These are phyloP conservation scores for Penicillium sp. DNA, from an alignment of 2,329 filamentous ascomycete species.

Conservation along the genomic window DNA sequence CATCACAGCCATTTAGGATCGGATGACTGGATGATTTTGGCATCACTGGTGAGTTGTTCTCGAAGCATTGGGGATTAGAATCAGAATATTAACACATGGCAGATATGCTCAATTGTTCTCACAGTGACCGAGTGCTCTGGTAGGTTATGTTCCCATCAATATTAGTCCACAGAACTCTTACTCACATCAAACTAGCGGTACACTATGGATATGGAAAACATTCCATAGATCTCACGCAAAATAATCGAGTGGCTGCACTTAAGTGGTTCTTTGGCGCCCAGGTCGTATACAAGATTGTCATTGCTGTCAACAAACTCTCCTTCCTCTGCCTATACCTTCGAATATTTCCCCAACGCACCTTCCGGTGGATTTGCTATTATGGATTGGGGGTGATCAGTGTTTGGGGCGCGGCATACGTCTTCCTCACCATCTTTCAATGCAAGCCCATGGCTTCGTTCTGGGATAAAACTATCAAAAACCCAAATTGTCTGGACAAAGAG, in stretches of 20 bases:
- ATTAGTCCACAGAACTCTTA: neutral
- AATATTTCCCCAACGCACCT: conserved; percentile 49
- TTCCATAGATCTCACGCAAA: conserved; percentile 16
- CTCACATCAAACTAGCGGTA: conserved; percentile 18
- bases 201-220: conserved; percentile 33
- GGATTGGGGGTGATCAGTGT: conserved; percentile 15
- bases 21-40: conserved; percentile 27
- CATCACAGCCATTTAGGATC: conserved; percentile 15
- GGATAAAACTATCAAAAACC: conserved; percentile 16
- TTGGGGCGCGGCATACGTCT: conserved; percentile 16
- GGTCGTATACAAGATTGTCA: conserved; percentile 55
- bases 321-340: conserved; percentile 56
- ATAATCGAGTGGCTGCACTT: conserved; percentile 26
- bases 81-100: neutral
- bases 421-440: conserved; percentile 26
- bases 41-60: conserved; percentile 15
- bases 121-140: conserved; percentile 16
- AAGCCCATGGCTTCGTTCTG: conserved; percentile 21
- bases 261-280: conserved; percentile 52
- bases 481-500: conserved; percentile 22
- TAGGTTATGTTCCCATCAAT: neutral
- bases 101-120: conserved; percentile 17
- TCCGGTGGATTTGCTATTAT: conserved; percentile 45
- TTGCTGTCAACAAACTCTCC: conserved; percentile 55
- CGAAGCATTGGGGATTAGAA: neutral